Evolutionary conservation across 179 eudicot species (phyloP), one percentile per base, ranked within the genome.

Genomic region (Patellifolia procumbens): DNA sequence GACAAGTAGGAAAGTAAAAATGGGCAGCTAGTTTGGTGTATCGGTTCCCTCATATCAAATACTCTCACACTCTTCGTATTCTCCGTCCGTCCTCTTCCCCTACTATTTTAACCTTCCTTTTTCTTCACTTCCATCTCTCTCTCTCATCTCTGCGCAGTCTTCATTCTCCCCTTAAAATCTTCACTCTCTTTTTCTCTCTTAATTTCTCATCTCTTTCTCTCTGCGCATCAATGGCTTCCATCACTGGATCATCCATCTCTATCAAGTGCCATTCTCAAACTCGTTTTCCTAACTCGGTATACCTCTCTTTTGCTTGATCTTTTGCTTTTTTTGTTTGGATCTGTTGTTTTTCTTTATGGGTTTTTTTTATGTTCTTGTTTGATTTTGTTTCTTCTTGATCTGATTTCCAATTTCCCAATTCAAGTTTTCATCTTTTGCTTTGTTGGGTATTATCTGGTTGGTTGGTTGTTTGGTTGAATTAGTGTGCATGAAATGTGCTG

Each of bases 141-240:
- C 63, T 8, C 8, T 31, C 56, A 4, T 24, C n/a, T 52, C 58
- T 53, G 28, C 58, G 24, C 58, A 20, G 2, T n/a, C n/a, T n/a
- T 5, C 45, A 39, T 39, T 39, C 45, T 58, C 63, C n/a, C n/a
- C n/a, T n/a, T n/a, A n/a, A n/a, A n/a, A n/a, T n/a, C n/a, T n/a
- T 58, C 31, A 2, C 63, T 9, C 82, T 61, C 66, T 48, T 60
- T 48, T 12, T 7, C 58, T 51, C 39, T 70, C 17, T 26, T n/a
- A n/a, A n/a, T 71, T 9, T 20, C 9, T 29, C 34, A 20, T 53
- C 46, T 42, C 29, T 24, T 46, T 56, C 76, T 52, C 69, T 59
- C 29, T 52, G 49, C 51, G 15, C 74, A 60, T 55, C 81, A 65
- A 84, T 84, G 87, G 85, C 87, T 81, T 81, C 87, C 80, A 64